Evolutionary conservation across 2,329 filamentous ascomycete genomes (phyloP).

Genomic region (Ophiostoma sp.): DNA sequence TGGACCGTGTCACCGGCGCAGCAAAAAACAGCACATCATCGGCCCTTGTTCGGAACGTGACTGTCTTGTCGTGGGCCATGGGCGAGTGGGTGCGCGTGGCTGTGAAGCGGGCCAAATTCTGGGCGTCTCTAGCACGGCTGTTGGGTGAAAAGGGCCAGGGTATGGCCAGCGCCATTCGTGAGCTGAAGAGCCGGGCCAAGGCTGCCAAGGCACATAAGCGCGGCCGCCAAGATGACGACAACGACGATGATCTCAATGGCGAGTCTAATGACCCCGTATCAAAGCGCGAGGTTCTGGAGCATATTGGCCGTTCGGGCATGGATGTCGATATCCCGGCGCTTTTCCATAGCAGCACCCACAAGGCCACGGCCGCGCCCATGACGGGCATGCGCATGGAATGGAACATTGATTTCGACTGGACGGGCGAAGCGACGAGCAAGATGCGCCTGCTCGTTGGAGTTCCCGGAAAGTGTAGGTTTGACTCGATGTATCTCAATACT

Average conservation of each 20-base stretch:
- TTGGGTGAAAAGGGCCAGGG: conserved; percentile 37
- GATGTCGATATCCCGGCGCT: conserved; percentile 46
- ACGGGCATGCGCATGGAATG: conserved; percentile 53
- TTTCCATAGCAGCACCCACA: conserved; percentile 26
- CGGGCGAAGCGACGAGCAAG: conserved; percentile 60
- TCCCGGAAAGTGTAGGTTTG: conserved; percentile 58
- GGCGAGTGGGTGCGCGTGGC: conserved; percentile 62
- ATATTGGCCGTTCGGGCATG: conserved; percentile 49
- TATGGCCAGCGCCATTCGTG: conserved; percentile 32
- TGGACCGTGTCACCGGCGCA: conserved; percentile 38
- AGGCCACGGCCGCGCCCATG: conserved; percentile 18
- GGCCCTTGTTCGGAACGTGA: conserved; percentile 51
- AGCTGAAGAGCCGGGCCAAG: conserved; percentile 28
- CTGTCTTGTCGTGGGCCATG: conserved; percentile 61
- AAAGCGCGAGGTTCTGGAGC: conserved; percentile 47
- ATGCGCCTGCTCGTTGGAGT: conserved; percentile 51
- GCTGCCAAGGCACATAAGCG: conserved; percentile 24
- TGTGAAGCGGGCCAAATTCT: conserved; percentile 56
- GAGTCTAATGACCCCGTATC: conserved; percentile 30
- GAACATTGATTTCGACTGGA: conserved; percentile 65
- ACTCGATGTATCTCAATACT: conserved; percentile 13
- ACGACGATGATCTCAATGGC: conserved; percentile 18
- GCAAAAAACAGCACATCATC: conserved; percentile 23
- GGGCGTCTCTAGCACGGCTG: conserved; percentile 50
- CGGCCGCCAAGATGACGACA: conserved; percentile 14